Evolutionary conservation across 768 basidiomycete genomes (phyloP).

Genomic region (Basidioascus undulatus): DNA sequence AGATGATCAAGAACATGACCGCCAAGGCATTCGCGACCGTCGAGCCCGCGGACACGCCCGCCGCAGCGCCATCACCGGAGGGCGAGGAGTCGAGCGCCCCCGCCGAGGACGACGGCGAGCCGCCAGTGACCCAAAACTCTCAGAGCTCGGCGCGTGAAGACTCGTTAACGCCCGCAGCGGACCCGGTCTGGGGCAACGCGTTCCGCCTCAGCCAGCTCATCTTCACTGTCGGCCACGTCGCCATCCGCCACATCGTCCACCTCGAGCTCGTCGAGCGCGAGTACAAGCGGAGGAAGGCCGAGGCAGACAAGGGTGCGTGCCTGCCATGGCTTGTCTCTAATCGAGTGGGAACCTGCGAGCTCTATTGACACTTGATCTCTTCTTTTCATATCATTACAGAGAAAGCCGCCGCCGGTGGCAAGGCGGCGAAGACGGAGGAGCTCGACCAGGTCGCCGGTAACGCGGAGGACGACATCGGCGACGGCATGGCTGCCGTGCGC

Average conservation of each 20-base stretch:
- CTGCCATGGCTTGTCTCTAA: neutral
- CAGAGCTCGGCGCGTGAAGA: slow-evolving; percentile 21
- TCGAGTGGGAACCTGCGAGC: neutral
- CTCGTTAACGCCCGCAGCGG: slow-evolving; percentile 9
- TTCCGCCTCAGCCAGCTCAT: slow-evolving; percentile 82
- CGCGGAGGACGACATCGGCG: slow-evolving; percentile 94
- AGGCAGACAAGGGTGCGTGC: slow-evolving; percentile 44
- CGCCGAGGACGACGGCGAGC: slow-evolving; percentile 10
- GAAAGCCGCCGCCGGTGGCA: slow-evolving; percentile 28
- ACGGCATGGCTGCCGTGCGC: slow-evolving; percentile 55
- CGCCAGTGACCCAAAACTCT: slow-evolving; percentile 28
- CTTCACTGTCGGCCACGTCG: slow-evolving; percentile 86
- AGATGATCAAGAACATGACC: slow-evolving; percentile 62
- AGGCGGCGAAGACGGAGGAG: slow-evolving; percentile 45
- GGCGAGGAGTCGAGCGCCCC: slow-evolving; percentile 1
- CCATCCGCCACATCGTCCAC: slow-evolving; percentile 92
- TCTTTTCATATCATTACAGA: slow-evolving; percentile 22
- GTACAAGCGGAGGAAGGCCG: slow-evolving; percentile 88
- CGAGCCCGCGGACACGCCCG: neutral
- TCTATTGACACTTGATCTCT: neutral
- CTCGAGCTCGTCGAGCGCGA: slow-evolving; percentile 87
- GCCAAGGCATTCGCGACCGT: slow-evolving; percentile 32
- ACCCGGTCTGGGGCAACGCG: slow-evolving; percentile 34
- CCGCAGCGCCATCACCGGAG: neutral
- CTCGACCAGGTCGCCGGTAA: slow-evolving; percentile 93